Conservation (phyloP, 2,329 filamentous ascomycete species). For the Mycogone perniciosa region DNA sequence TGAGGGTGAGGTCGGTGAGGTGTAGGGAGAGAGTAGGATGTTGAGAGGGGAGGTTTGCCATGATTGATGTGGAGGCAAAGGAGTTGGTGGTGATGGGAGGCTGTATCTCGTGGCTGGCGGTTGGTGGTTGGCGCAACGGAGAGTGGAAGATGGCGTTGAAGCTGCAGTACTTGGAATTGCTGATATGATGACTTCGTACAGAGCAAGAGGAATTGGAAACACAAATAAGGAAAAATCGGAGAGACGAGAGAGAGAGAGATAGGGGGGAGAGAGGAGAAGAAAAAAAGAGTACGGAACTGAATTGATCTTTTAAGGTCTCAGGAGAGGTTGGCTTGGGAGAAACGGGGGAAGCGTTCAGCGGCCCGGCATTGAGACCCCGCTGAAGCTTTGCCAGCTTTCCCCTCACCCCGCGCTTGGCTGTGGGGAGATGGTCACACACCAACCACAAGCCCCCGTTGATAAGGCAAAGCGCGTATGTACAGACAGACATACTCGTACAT, state of each 20-base stretch:
- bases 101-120: neutral
- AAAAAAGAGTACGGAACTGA: neutral
- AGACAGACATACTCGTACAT: too few species aligned
- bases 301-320: too few species aligned
- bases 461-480: too few species aligned
- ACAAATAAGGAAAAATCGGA: neutral
- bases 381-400: too few species aligned
- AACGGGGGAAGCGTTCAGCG: too few species aligned
- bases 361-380: too few species aligned
- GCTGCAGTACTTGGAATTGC: neutral
- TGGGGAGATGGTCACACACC: too few species aligned
- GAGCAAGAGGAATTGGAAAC: neutral
- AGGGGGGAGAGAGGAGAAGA: neutral
- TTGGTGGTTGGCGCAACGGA: neutral
- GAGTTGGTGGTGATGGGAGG: neutral
- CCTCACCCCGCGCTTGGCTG: too few species aligned
- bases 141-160: too few species aligned
- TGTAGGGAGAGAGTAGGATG: conserved; percentile 48
- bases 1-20: conserved; percentile 51
- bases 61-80: conserved; percentile 13
- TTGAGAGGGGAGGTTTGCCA: conserved; percentile 38
- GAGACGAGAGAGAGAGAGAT: neutral
- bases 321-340: too few species aligned
- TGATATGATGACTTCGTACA: neutral
- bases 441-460: too few species aligned